These are phyloP conservation scores for Arabis hirsuta DNA, from an alignment of 345 rosid genomes.

Conservation along the genomic window DNA sequence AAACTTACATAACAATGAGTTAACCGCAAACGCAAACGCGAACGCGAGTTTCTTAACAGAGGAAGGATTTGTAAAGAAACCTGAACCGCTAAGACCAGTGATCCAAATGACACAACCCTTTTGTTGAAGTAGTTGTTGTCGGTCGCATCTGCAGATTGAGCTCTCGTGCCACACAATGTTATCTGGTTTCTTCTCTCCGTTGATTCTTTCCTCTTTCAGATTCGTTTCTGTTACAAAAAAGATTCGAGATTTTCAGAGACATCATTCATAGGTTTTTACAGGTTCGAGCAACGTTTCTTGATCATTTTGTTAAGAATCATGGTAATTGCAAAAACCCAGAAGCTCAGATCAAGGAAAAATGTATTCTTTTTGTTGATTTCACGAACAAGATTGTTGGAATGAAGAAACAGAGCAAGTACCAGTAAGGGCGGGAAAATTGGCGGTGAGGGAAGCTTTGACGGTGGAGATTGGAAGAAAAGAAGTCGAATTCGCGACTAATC, in stretches of 20 bases:
- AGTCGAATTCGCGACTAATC: constrained; percentile 33
- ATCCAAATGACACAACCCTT: constrained; percentile 89
- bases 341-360: not conserved
- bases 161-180: constrained; percentile 78
- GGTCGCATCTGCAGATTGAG: constrained; percentile 62
- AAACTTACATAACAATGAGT: not conserved
- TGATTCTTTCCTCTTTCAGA: constrained; percentile 49
- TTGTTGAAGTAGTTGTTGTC: constrained; percentile 76
- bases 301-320: not conserved
- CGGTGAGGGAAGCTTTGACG: constrained; percentile 44
- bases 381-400: not conserved
- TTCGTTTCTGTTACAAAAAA: constrained; percentile 44
- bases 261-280: not conserved
- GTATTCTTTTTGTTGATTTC: not conserved
- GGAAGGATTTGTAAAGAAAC: constrained; percentile 25
- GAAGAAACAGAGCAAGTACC: constrained; percentile 37
- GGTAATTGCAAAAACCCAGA: not conserved
- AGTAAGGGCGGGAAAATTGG: constrained; percentile 43
- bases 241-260: constrained; percentile 26
- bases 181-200: constrained; percentile 49
- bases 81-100: constrained; percentile 89
- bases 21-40: not conserved
- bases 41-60: not conserved
- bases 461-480: constrained; percentile 49
- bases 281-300: too few relatives aligned